These are phyloP conservation scores for Cutaneotrichosporon cyanovorans DNA, from an alignment of 1,284 basidiomycete species.

Conservation along the genomic window DNA sequence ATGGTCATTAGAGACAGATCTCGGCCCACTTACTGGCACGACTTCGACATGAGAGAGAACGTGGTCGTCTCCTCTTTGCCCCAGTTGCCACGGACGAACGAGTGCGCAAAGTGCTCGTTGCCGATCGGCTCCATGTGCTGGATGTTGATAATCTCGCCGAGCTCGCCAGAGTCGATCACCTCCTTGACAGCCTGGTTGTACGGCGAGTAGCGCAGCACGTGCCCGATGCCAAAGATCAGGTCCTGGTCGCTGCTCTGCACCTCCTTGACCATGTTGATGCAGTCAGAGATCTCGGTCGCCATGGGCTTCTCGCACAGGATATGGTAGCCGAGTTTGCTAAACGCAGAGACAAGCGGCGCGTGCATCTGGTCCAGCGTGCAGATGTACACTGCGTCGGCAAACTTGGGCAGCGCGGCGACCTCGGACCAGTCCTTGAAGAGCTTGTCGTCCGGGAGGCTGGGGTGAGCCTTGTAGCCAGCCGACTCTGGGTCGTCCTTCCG, in stretches of 20 bases:
- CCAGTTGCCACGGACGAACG: slow-evolving; percentile 66
- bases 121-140: slow-evolving; percentile 42
- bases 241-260: slow-evolving; percentile 52
- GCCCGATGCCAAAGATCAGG: slow-evolving; percentile 73
- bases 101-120: slow-evolving; percentile 57
- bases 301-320: slow-evolving; percentile 86
- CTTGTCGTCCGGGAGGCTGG: slow-evolving; percentile 54
- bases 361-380: slow-evolving; percentile 66
- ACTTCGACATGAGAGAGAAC: slow-evolving; percentile 78
- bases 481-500: not conserved
- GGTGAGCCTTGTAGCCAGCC: not conserved
- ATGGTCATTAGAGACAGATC: too few relatives aligned
- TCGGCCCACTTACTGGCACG: slow-evolving; percentile 72
- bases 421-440: slow-evolving; percentile 67
- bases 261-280: slow-evolving; percentile 63
- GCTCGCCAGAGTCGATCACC: slow-evolving; percentile 59
- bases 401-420: slow-evolving; percentile 57
- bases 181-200: slow-evolving; percentile 64
- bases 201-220: slow-evolving; percentile 77
- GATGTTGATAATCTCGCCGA: slow-evolving; percentile 70
- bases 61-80: slow-evolving; percentile 58
- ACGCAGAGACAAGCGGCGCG: slow-evolving; percentile 61
- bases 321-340: slow-evolving; percentile 70
- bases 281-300: slow-evolving; percentile 65
- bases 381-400: slow-evolving; percentile 71